Percentiles rank a stretch among this genome's conserved stretches.
Conservation (phyloP, 192 early-diverging fungal species). For the Chytriomyces sp. region DNA sequence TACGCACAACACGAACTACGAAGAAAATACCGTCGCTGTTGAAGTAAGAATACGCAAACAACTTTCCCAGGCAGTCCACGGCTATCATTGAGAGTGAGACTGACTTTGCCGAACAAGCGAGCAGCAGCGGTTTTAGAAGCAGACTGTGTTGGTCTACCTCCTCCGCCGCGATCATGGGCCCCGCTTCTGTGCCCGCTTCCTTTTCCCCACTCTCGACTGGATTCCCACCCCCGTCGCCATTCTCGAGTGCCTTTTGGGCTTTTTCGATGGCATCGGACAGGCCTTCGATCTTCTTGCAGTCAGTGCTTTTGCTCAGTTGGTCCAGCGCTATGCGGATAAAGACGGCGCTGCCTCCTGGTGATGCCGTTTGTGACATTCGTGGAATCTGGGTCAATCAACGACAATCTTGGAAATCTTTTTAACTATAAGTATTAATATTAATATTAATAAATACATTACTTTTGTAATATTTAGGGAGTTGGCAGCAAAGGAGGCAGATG, state of each 20-base stretch:
- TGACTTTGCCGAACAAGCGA: slow-evolving; percentile 68
- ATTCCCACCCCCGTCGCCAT: background rate
- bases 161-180: background rate
- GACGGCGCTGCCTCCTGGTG: slow-evolving; percentile 34
- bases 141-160: background rate
- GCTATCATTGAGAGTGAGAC: slow-evolving; percentile 66
- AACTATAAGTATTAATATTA: too few species aligned
- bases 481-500: too few species aligned
- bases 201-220: background rate
- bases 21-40: too few species aligned
- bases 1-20: background rate
- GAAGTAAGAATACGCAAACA: slow-evolving; percentile 63
- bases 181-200: background rate
- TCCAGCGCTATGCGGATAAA: slow-evolving; percentile 56
- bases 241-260: slow-evolving; percentile 33
- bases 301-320: slow-evolving; percentile 44
- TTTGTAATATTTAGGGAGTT: too few species aligned
- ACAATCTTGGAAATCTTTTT: too few species aligned
- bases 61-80: slow-evolving; percentile 77
- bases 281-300: slow-evolving; percentile 41
- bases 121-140: slow-evolving; percentile 68
- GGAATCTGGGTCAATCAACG: too few species aligned
- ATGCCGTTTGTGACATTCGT: background rate
- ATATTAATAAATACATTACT: too few species aligned
- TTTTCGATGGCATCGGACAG: slow-evolving; percentile 46